phyloP scores from a whole-genome alignment of 306 rosid genomes.

The Gynostemma pentaphyllum region DNA sequence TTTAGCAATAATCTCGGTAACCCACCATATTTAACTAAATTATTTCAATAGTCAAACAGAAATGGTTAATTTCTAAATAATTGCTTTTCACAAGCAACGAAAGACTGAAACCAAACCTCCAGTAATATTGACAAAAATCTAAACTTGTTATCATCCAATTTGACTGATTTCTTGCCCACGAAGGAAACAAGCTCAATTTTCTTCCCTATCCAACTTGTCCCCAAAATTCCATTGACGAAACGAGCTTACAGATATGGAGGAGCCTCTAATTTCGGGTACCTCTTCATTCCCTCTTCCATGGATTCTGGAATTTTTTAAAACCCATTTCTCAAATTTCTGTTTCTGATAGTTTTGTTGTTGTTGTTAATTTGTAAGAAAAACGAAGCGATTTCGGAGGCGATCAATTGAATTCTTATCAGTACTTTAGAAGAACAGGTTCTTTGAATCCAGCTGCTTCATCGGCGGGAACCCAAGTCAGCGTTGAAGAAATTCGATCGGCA shows the following conservation, averaged over 20 bases:
- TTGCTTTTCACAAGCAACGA: no score
- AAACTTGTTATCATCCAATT: neutral
- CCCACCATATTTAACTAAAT: no score
- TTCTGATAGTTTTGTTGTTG: slow-evolving; percentile 8
- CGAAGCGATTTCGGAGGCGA: slow-evolving; percentile 41
- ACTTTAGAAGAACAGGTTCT: slow-evolving; percentile 56
- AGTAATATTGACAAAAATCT: neutral
- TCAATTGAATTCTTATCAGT: slow-evolving; percentile 58
- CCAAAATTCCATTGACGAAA: neutral
- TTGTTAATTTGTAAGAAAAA: slow-evolving; percentile 28
- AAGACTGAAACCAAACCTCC: no score
- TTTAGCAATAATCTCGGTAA: no score
- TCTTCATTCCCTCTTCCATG: neutral
- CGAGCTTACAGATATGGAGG: slow-evolving; percentile 35
- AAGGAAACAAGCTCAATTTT: slow-evolving; percentile 15
- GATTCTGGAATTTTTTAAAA: neutral
- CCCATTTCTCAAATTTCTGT: neutral
- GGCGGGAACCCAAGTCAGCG: slow-evolving; percentile 71
- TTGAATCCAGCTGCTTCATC: slow-evolving; percentile 44
- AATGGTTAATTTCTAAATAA: no score
- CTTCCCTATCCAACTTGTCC: neutral
- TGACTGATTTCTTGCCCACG: slow-evolving; percentile 15
- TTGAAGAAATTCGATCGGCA: slow-evolving; percentile 85
- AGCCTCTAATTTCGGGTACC: slow-evolving; percentile 64
- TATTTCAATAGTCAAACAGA: no score